A percentile compares a stretch with the other conserved stretches of the same genome.
Conservation (phyloP, 805 yeast genomes). For the Candida manassasensis region DNA sequence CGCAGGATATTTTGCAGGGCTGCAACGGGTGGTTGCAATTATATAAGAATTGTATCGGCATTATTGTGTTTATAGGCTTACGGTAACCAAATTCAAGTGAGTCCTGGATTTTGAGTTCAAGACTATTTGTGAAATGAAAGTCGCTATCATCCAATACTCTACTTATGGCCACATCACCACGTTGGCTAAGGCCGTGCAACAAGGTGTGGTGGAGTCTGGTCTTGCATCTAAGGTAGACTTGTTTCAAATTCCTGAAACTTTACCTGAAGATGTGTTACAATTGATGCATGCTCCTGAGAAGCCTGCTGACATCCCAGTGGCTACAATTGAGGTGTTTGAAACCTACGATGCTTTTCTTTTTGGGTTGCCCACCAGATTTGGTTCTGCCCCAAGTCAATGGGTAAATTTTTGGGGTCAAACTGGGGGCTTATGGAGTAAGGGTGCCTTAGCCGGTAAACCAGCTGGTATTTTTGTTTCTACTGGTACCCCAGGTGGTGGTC, state of each 20-base stretch:
- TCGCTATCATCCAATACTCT: conserved; percentile 77
- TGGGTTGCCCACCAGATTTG: conserved; percentile 79
- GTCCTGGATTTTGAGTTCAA: too few relatives aligned
- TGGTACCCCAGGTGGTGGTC: conserved; percentile 75
- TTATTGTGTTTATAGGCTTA: too few relatives aligned
- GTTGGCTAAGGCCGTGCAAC: conserved; percentile 64
- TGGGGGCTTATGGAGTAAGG: conserved; percentile 71
- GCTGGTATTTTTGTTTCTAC: conserved; percentile 71
- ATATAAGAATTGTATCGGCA: too few relatives aligned
- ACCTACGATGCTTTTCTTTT: conserved; percentile 70
- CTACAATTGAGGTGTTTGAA: conserved; percentile 50
- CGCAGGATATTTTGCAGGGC: too few relatives aligned
- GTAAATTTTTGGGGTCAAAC: conserved; percentile 72
- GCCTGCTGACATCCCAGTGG: conserved; percentile 51
- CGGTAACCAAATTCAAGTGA: too few relatives aligned
- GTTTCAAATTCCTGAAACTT: conserved; percentile 78
- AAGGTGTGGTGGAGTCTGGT: conserved; percentile 68
- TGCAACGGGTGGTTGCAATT: too few relatives aligned
- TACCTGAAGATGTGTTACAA: conserved; percentile 55
- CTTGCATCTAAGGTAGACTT: conserved; percentile 54
- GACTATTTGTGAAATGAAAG: conserved; percentile 40
- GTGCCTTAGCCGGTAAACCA: conserved; percentile 66
- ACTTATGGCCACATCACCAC: conserved; percentile 72
- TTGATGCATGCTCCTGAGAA: conserved; percentile 64
- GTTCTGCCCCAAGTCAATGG: conserved; percentile 73